These are phyloP conservation scores for Crithidia expoeki DNA, from an alignment of 208 protist genomes.

Conservation along the genomic window DNA sequence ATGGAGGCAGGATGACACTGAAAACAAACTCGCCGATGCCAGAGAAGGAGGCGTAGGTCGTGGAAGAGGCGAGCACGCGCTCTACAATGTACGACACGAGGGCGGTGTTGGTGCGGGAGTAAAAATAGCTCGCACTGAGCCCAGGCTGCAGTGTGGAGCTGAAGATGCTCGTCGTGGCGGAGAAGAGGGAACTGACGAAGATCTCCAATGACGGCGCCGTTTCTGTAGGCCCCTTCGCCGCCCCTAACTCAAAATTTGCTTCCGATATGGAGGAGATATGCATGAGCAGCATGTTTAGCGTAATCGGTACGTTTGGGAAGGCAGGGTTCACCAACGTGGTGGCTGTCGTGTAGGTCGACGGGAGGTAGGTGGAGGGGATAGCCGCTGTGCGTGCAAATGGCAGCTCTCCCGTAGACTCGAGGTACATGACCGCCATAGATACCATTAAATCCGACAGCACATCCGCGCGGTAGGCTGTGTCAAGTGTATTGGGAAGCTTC, in stretches of 20 bases:
- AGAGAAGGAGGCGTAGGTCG: constrained; percentile 6
- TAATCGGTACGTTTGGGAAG: constrained; percentile 35
- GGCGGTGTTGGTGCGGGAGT: constrained; percentile 62
- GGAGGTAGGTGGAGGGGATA: constrained; percentile 54
- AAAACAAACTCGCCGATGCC: constrained; percentile 46
- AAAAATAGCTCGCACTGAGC: constrained; percentile 30
- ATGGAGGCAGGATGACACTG: constrained; percentile 41
- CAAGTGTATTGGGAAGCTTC: constrained; percentile 14
- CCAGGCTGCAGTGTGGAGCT: constrained; percentile 23
- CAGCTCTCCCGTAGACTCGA: constrained; percentile 35
- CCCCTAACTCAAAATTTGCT: constrained; percentile 25
- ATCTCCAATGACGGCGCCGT: constrained; percentile 21
- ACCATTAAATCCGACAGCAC: constrained; percentile 58
- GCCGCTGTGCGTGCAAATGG: constrained; percentile 43
- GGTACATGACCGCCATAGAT: constrained; percentile 46
- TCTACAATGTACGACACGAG: constrained; percentile 62
- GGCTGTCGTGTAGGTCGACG: constrained; percentile 19
- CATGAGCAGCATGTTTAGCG: constrained; percentile 62
- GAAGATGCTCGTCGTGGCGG: constrained; percentile 9
- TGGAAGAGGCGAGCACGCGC: constrained; percentile 29
- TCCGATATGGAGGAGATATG: constrained; percentile 68
- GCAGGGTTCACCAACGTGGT: constrained; percentile 22
- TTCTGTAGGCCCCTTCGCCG: constrained; percentile 9
- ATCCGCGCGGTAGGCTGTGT: constrained; percentile 44
- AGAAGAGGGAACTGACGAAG: constrained; percentile 52